Evolutionary conservation across 2,329 filamentous ascomycete genomes (phyloP).

Genomic region (Xylariomycetidae sp.): DNA sequence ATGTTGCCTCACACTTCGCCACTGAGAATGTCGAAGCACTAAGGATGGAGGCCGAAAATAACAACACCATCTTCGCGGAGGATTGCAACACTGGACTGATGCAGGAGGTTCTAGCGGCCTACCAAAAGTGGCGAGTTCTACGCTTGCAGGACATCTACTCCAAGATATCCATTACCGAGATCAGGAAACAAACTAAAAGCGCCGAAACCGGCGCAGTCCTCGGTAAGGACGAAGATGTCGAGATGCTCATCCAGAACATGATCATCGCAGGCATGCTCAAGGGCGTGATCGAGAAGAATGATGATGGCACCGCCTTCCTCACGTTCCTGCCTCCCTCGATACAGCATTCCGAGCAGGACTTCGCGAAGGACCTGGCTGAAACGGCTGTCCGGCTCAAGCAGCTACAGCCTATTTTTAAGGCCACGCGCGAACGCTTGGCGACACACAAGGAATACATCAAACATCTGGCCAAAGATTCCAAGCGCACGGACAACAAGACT

Average conservation of each 20-base stretch:
- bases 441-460: slow-evolving; percentile 54
- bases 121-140: slow-evolving; percentile 71
- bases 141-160: slow-evolving; percentile 69
- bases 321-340: slow-evolving; percentile 42
- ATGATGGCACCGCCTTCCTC: slow-evolving; percentile 42
- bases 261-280: slow-evolving; percentile 48
- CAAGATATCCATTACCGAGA: slow-evolving; percentile 50
- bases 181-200: slow-evolving; percentile 47
- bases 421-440: slow-evolving; percentile 50
- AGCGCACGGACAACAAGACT: slow-evolving; percentile 33
- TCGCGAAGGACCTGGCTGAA: slow-evolving; percentile 41
- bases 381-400: slow-evolving; percentile 38
- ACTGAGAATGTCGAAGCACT: slow-evolving; percentile 50
- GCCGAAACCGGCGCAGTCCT: slow-evolving; percentile 47
- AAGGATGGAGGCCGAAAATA: slow-evolving; percentile 58
- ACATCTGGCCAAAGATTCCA: slow-evolving; percentile 41
- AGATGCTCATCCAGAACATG: slow-evolving; percentile 49
- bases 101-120: slow-evolving; percentile 62
- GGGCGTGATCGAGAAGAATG: slow-evolving; percentile 45
- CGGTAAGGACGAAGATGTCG: slow-evolving; percentile 37
- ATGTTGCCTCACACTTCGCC: slow-evolving; percentile 65
- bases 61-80: slow-evolving; percentile 54
- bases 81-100: slow-evolving; percentile 74
- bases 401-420: slow-evolving; percentile 43
- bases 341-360: slow-evolving; percentile 45